Evolutionary conservation across 2,329 filamentous ascomycete species (phyloP).

Genomic region (Trichoderma koningiopsis): DNA sequence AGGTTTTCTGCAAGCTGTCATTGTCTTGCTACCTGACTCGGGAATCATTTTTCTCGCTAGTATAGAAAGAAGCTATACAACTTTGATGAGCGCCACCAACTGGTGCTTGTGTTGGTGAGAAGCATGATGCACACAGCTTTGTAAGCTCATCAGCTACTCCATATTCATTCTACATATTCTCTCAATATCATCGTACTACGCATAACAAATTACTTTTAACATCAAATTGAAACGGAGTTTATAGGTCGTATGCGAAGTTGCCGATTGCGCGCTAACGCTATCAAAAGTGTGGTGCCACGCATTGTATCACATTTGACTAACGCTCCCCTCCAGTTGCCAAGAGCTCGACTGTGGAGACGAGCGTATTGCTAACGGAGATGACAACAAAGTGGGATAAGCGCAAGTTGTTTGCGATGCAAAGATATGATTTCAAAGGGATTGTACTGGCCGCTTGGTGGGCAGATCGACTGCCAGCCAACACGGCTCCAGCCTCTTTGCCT

Average conservation of each 20-base stretch:
- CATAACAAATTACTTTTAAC: neutral
- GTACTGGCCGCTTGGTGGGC: neutral
- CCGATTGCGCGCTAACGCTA: neutral
- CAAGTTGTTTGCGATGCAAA: neutral
- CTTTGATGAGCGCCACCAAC: neutral
- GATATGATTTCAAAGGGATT: neutral
- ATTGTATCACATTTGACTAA: conserved; percentile 15
- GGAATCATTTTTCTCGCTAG: neutral
- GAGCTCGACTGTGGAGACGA: neutral
- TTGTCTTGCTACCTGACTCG: neutral
- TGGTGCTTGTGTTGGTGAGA: neutral
- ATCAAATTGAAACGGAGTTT: neutral
- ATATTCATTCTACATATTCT: neutral
- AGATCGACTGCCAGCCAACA: neutral
- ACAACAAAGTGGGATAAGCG: conserved; percentile 13
- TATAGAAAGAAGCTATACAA: neutral
- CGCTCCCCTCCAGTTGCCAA: conserved; percentile 9
- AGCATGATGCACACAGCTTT: neutral
- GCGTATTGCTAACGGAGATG: conserved; percentile 14
- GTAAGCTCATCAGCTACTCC: neutral
- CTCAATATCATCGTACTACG: neutral
- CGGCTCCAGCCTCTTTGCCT: conserved; percentile 9
- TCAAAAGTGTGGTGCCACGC: neutral
- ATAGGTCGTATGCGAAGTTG: neutral
- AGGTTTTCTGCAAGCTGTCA: neutral